Evolutionary conservation across 2,329 filamentous ascomycete species (phyloP).

Genomic region (Nannizziopsis barbatae): DNA sequence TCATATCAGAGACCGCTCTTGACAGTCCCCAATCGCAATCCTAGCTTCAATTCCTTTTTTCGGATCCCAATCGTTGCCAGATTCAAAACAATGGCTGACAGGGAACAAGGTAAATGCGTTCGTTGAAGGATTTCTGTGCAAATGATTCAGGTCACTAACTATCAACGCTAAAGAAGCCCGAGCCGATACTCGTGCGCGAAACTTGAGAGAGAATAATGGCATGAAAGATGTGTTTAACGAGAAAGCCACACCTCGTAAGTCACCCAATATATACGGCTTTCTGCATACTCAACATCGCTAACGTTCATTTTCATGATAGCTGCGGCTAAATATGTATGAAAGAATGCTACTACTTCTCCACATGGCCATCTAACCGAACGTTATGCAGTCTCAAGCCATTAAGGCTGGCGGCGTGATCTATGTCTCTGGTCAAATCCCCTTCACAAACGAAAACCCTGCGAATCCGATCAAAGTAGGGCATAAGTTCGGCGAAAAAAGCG

Average conservation of each 20-base stretch:
- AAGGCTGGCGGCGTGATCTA: slow-evolving; percentile 57
- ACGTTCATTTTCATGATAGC: slow-evolving; percentile 9
- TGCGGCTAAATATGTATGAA: slow-evolving; percentile 35
- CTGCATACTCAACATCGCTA: background rate
- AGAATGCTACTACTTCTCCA: background rate
- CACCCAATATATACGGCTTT: background rate
- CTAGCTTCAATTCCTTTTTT: background rate
- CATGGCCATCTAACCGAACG: slow-evolving; percentile 2
- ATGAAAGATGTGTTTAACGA: slow-evolving; percentile 32
- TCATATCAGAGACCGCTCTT: background rate
- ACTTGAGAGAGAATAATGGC: slow-evolving; percentile 26
- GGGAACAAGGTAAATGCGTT: too few relatives aligned
- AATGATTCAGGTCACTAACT: too few relatives aligned
- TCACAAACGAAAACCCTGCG: slow-evolving; percentile 41
- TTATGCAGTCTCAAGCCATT: slow-evolving; percentile 47
- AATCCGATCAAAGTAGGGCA: too few relatives aligned
- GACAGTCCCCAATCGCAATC: background rate
- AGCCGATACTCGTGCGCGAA: too few relatives aligned
- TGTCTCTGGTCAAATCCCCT: slow-evolving; percentile 67
- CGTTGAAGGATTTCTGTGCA: too few relatives aligned
- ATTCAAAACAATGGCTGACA: background rate
- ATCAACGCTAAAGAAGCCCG: too few relatives aligned
- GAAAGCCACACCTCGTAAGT: slow-evolving; percentile 39
- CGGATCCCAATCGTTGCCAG: slow-evolving; percentile 1
- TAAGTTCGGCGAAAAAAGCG: too few relatives aligned